Evolutionary conservation across 306 rosid genomes (phyloP).

Genomic region (Begonia loranthoides): DNA sequence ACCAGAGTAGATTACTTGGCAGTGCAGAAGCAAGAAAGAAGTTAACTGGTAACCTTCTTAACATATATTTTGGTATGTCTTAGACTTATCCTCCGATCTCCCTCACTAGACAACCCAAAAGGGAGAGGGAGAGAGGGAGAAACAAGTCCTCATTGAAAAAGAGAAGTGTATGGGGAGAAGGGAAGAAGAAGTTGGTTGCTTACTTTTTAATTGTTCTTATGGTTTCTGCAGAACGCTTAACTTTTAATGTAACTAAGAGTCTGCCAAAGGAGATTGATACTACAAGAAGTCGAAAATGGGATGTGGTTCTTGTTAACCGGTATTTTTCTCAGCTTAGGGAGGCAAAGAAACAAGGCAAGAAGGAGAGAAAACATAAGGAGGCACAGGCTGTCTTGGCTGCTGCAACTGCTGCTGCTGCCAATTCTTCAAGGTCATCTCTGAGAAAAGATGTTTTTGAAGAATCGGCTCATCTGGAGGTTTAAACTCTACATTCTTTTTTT

Average conservation of each 20-base stretch:
- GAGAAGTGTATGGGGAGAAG: neutral
- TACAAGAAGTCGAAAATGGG: slow-evolving; percentile 61
- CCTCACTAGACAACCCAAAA: neutral
- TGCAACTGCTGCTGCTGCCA: slow-evolving; percentile 97
- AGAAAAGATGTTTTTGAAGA: slow-evolving; percentile 78
- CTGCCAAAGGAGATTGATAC: slow-evolving; percentile 68
- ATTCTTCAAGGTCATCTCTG: slow-evolving; percentile 80
- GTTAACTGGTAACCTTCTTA: slow-evolving; percentile 38
- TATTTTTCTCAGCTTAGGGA: slow-evolving; percentile 74
- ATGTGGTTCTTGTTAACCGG: slow-evolving; percentile 66
- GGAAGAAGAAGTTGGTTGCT: neutral
- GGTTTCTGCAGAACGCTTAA: slow-evolving; percentile 54
- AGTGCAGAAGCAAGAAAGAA: slow-evolving; percentile 46
- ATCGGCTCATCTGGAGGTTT: slow-evolving; percentile 60
- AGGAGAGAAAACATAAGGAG: slow-evolving; percentile 88
- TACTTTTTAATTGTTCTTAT: slow-evolving; percentile 8
- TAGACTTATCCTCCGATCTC: neutral
- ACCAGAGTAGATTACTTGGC: slow-evolving; percentile 55
- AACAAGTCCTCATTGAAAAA: neutral
- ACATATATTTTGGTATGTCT: slow-evolving; percentile 4
- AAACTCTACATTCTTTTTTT: slow-evolving; percentile 8
- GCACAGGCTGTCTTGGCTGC: slow-evolving; percentile 98
- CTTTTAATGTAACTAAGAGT: slow-evolving; percentile 41
- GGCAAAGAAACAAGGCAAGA: slow-evolving; percentile 94
- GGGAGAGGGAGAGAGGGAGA: no score